Percentiles rank a stretch among this genome's conserved stretches.
phyloP scores from a whole-genome alignment of 1,284 basidiomycete genomes.

The Microbotryomycetes sp. region DNA sequence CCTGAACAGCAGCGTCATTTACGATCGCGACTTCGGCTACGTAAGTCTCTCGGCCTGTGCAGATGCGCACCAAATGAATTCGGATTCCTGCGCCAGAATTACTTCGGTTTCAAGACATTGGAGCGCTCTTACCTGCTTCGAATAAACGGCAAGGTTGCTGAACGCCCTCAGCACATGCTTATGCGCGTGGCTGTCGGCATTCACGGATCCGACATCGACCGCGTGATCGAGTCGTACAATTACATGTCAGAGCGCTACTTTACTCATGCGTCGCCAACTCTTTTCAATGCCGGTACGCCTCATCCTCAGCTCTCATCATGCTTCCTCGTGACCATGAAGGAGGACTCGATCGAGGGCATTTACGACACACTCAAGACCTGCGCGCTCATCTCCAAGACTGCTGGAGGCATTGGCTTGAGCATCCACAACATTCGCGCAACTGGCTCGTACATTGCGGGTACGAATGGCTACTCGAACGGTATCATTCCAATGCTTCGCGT shows the following conservation, averaged over 20 bases:
- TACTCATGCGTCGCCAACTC: conserved; percentile 94
- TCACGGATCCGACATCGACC: conserved; percentile 82
- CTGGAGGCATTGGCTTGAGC: conserved; percentile 92
- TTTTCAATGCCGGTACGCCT: conserved; percentile 98
- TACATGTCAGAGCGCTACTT: conserved; percentile 92
- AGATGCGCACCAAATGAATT: background rate
- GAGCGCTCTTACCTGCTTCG: conserved; percentile 96
- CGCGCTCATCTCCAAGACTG: conserved; percentile 99
- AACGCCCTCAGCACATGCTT: conserved; percentile 97
- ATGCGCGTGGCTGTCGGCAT: conserved; percentile 99
- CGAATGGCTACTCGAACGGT: conserved; percentile 79
- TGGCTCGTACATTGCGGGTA: conserved; percentile 53
- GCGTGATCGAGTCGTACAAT: conserved; percentile 71
- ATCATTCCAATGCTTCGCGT: conserved; percentile 99
- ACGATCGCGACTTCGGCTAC: conserved; percentile 96
- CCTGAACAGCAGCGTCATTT: conserved; percentile 93
- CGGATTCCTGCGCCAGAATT: conserved; percentile 47
- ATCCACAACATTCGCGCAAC: conserved; percentile 97
- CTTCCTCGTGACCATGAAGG: conserved; percentile 97
- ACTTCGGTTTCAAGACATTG: conserved; percentile 97
- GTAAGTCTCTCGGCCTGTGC: conserved; percentile 45
- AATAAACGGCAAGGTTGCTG: conserved; percentile 88
- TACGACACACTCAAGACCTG: conserved; percentile 98
- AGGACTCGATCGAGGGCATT: conserved; percentile 98
- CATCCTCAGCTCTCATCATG: conserved; percentile 92